Evolutionary conservation across 768 basidiomycete species (phyloP).

Genomic region (Kondoa subrosea): DNA sequence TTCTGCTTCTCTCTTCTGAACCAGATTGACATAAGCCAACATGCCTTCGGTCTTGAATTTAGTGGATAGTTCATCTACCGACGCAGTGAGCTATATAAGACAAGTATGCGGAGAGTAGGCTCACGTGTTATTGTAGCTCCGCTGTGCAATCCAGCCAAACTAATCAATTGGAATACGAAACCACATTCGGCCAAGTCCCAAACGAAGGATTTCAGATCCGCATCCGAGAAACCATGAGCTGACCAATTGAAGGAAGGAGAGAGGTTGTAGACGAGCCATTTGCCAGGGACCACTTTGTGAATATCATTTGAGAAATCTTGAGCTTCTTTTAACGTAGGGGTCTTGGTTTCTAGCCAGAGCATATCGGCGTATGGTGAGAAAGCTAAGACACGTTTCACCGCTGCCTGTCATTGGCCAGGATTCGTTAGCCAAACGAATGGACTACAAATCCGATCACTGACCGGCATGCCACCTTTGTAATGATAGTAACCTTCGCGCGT

Average conservation of each 20-base stretch:
- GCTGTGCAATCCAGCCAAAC: conserved; percentile 75
- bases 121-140: conserved; percentile 59
- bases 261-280: conserved; percentile 84
- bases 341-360: conserved; percentile 82
- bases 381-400: conserved; percentile 58
- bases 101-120: conserved; percentile 20
- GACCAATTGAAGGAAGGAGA: conserved; percentile 91
- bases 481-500: conserved; percentile 86
- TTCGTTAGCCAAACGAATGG: not conserved
- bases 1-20: conserved; percentile 74
- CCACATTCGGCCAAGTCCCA: conserved; percentile 81
- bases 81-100: not conserved
- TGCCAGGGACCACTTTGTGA: conserved; percentile 52
- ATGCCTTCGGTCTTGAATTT: conserved; percentile 74
- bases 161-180: conserved; percentile 75
- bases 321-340: conserved; percentile 66
- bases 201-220: conserved; percentile 61
- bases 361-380: conserved; percentile 79
- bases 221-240: conserved; percentile 51
- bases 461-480: conserved; percentile 61
- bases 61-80: conserved; percentile 55
- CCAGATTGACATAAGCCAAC: conserved; percentile 76
- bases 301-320: conserved; percentile 60
- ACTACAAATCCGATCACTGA: conserved; percentile 22
- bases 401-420: no score